These are phyloP conservation scores for Arctium minus DNA, from an alignment of 129 eudicot species.

Conservation along the genomic window DNA sequence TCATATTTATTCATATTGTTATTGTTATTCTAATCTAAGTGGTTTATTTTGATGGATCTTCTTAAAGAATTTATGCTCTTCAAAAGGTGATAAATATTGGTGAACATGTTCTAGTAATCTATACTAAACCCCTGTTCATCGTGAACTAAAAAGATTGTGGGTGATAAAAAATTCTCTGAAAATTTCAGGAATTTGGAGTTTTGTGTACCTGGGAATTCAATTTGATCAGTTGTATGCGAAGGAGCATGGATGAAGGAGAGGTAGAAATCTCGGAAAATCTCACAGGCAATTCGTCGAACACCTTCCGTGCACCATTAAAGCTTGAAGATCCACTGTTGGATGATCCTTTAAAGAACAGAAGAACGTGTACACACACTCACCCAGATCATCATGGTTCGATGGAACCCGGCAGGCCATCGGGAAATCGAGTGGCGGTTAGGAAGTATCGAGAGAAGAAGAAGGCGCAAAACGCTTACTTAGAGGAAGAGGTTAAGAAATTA, in stretches of 20 bases:
- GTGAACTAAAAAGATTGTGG: neutral
- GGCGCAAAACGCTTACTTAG: constrained; percentile 51
- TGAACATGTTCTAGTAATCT: constrained; percentile 15
- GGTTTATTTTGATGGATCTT: neutral
- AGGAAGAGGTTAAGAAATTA: constrained; percentile 60
- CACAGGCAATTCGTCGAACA: constrained; percentile 29
- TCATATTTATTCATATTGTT: neutral
- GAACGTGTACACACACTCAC: constrained; percentile 46
- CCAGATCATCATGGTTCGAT: neutral
- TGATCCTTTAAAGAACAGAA: constrained; percentile 23
- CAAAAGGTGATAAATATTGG: constrained; percentile 18
- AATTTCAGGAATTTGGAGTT: neutral
- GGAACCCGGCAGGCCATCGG: constrained; percentile 31
- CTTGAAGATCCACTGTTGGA: constrained; percentile 26
- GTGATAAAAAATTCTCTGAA: neutral
- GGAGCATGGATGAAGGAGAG: constrained; percentile 46
- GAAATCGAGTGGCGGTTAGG: constrained; percentile 66
- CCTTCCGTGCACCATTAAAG: constrained; percentile 18
- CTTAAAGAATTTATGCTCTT: constrained; percentile 25
- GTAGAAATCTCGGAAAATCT: constrained; percentile 30
- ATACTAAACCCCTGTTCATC: neutral
- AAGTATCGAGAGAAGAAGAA: constrained; percentile 79
- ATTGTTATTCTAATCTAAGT: neutral
- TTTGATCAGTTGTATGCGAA: constrained; percentile 1
- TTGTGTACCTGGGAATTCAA: neutral